Evolutionary conservation across 2,329 filamentous ascomycete species (phyloP).

Genomic region (Talaromyces sp.): DNA sequence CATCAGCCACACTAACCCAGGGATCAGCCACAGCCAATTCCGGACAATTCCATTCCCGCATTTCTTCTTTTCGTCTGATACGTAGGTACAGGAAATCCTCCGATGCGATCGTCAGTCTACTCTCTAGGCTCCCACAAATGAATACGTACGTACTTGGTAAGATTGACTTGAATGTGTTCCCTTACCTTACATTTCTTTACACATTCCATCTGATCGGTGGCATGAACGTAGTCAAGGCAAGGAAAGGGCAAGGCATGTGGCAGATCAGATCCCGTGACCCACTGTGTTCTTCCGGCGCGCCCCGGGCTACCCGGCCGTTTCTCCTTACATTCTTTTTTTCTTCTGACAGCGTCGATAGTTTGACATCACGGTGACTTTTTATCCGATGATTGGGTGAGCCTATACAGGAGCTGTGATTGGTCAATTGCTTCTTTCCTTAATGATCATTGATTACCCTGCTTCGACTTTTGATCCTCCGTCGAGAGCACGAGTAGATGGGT

Average conservation of each 20-base stretch:
- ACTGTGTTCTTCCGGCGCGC: not conserved
- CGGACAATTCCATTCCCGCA: not conserved
- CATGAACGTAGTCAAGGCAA: not conserved
- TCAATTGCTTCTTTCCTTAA: not conserved
- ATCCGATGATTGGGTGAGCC: not conserved
- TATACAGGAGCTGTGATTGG: not conserved
- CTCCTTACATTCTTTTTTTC: not conserved
- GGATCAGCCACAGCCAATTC: conserved; percentile 15
- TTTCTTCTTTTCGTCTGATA: not conserved
- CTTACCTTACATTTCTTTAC: not conserved
- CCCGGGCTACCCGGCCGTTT: not conserved
- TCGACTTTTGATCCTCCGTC: no score
- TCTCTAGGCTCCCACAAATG: not conserved
- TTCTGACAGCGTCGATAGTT: not conserved
- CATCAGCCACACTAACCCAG: not conserved
- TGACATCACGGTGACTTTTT: not conserved
- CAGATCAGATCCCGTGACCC: conserved; percentile 3
- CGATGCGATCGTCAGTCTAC: not conserved
- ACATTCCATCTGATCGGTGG: not conserved
- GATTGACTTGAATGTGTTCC: not conserved
- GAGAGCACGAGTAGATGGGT: not conserved
- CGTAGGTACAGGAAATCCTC: not conserved
- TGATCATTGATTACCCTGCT: not conserved
- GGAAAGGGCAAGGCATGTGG: not conserved
- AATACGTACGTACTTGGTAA: no score